Evolutionary conservation across 2,329 filamentous ascomycete species (phyloP).

Genomic region (Hymenoscyphus linearis): DNA sequence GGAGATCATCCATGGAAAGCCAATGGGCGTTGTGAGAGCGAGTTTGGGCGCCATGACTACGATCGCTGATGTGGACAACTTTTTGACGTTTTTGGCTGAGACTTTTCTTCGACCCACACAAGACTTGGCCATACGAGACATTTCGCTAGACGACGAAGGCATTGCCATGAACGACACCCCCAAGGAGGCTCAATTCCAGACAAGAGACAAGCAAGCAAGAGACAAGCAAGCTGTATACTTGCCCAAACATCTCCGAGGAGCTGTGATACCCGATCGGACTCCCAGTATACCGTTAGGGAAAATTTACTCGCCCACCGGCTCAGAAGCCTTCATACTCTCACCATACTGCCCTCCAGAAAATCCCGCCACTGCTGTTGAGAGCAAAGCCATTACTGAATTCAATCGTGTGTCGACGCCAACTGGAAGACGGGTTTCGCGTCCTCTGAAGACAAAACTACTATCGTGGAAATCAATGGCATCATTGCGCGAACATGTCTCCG

Average conservation of each 20-base stretch:
- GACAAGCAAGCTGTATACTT: not conserved
- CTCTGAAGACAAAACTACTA: not conserved
- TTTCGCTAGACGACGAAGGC: not conserved
- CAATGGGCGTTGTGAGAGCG: slow-evolving; percentile 77
- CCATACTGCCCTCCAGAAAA: not conserved
- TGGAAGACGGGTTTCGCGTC: not conserved
- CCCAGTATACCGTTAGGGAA: not conserved
- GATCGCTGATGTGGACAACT: slow-evolving; percentile 62
- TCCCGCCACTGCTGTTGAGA: not conserved
- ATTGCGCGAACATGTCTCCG: not conserved
- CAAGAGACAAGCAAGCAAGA: not conserved
- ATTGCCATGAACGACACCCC: not conserved
- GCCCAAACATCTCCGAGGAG: not conserved
- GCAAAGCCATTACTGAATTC: not conserved
- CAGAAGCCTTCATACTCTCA: not conserved
- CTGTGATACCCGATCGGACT: not conserved
- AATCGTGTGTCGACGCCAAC: not conserved
- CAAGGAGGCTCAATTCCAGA: not conserved
- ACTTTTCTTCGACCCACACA: slow-evolving; percentile 10
- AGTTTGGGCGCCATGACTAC: slow-evolving; percentile 91
- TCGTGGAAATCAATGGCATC: not conserved
- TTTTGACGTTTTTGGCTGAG: slow-evolving; percentile 65
- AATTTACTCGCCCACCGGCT: not conserved
- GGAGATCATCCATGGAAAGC: slow-evolving; percentile 68
- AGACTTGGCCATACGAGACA: not conserved